Conservation (phyloP, 106 monocot genomes). For the Acanthochlamys bracteata region DNA sequence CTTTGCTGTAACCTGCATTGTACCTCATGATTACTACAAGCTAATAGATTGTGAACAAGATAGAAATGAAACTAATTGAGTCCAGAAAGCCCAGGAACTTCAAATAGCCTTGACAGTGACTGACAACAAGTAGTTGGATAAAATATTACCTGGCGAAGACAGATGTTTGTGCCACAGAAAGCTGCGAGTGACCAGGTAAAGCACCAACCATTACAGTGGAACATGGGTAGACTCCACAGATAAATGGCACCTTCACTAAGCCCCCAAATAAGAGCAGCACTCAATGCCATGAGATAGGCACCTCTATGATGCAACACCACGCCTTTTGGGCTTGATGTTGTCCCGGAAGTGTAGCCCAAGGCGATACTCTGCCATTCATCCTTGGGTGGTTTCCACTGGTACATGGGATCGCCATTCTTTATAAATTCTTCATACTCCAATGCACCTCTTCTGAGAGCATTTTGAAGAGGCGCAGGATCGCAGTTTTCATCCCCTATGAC, state of each 20-base stretch:
- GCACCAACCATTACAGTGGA: constrained; percentile 97
- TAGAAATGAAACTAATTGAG: no score
- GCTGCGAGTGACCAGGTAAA: constrained; percentile 85
- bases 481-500: constrained; percentile 73
- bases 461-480: constrained; percentile 36
- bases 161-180: constrained; percentile 82
- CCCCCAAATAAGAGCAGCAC: constrained; percentile 70
- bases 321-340: constrained; percentile 92
- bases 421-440: constrained; percentile 86
- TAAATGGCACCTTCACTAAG: constrained; percentile 84
- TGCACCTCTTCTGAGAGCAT: constrained; percentile 66
- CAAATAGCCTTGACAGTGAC: no score
- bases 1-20: constrained; percentile 50
- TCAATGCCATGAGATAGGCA: constrained; percentile 88
- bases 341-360: constrained; percentile 88
- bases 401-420: constrained; percentile 69
- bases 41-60: no score
- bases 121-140: no score
- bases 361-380: constrained; percentile 99
- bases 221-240: constrained; percentile 94
- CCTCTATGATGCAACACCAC: constrained; percentile 92
- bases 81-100: no score
- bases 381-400: constrained; percentile 64
- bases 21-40: no score
- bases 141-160: constrained; percentile 98